Percentiles rank a stretch among this genome's conserved stretches.
Conservation (phyloP, 352 stramenopile genomes). For the Phytopythium mirpurense region DNA sequence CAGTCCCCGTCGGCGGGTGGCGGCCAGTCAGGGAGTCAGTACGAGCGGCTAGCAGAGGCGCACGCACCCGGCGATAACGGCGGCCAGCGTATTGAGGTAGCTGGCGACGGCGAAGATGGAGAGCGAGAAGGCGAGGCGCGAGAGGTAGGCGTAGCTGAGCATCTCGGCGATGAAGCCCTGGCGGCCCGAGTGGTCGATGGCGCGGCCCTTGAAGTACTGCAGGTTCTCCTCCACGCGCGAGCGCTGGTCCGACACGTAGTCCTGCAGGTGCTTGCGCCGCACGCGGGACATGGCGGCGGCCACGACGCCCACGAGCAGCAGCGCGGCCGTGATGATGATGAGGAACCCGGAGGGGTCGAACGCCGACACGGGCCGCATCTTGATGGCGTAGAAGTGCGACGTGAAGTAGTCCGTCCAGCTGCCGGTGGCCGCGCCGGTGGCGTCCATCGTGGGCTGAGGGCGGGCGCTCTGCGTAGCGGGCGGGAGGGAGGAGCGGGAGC, state of each 20-base stretch:
- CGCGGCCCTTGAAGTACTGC: slow-evolving; percentile 61
- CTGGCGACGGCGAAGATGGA: slow-evolving; percentile 68
- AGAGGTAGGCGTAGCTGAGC: slow-evolving; percentile 84
- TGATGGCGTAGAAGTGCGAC: slow-evolving; percentile 82
- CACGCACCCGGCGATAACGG: slow-evolving; percentile 65
- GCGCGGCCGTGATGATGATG: slow-evolving; percentile 63
- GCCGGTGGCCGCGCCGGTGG: not conserved
- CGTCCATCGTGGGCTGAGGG: slow-evolving; percentile 28
- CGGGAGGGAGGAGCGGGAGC: no score
- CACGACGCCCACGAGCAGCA: slow-evolving; percentile 64
- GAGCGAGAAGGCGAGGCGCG: slow-evolving; percentile 72
- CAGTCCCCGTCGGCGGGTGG: no score
- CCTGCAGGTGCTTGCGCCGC: slow-evolving; percentile 68
- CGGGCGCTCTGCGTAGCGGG: not conserved
- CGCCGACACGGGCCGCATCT: slow-evolving; percentile 73
- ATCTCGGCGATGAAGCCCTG: slow-evolving; percentile 86
- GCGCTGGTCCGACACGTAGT: slow-evolving; percentile 66
- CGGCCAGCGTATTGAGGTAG: slow-evolving; percentile 79
- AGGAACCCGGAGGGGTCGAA: slow-evolving; percentile 86
- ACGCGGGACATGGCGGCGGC: slow-evolving; percentile 37
- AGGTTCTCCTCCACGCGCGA: slow-evolving; percentile 66
- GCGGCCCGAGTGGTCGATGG: slow-evolving; percentile 66
- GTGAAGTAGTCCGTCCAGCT: slow-evolving; percentile 70
- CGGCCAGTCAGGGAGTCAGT: no score
- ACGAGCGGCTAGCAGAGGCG: no score